phyloP scores from a whole-genome alignment of 2,329 filamentous ascomycete species.

The Calcarisporium arbuscula region DNA sequence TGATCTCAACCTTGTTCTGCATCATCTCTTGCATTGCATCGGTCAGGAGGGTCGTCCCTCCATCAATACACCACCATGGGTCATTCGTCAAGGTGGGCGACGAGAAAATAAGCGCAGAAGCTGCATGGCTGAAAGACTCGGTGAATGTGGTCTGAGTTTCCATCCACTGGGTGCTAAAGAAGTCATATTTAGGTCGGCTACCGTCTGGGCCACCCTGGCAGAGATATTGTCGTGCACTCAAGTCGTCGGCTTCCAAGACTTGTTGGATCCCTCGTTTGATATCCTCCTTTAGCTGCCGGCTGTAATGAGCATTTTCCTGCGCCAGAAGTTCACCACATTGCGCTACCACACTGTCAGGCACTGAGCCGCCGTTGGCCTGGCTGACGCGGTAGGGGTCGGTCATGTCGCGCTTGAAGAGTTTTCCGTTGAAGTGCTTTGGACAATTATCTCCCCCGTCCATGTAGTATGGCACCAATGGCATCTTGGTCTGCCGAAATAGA shows the following conservation, averaged over 20 bases:
- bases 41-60: too few relatives aligned
- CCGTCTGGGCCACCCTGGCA: slow-evolving; percentile 9
- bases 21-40: too few relatives aligned
- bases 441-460: slow-evolving; percentile 2
- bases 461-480: slow-evolving; percentile 8
- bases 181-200: slow-evolving; percentile 7
- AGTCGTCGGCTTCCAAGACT: slow-evolving; percentile 11
- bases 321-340: slow-evolving; percentile 5
- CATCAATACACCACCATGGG: too few relatives aligned
- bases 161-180: slow-evolving; percentile 14
- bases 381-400: slow-evolving; percentile 8
- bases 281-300: slow-evolving; percentile 2
- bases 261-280: slow-evolving; percentile 5
- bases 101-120: too few relatives aligned
- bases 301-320: slow-evolving; percentile 5
- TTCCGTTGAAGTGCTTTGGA: slow-evolving; percentile 10
- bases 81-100: too few relatives aligned
- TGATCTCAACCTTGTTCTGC: too few relatives aligned
- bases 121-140: slow-evolving; percentile 26
- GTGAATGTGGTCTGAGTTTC: slow-evolving; percentile 19
- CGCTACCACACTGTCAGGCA: slow-evolving; percentile 10
- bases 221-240: slow-evolving; percentile 16
- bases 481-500: slow-evolving; percentile 4
- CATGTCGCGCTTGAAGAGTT: slow-evolving; percentile 1
- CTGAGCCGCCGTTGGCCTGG: slow-evolving; percentile 4